Base-by-base conservation (phyloP, 768 basidiomycete genomes). In the Lactarius vividus region DNA sequence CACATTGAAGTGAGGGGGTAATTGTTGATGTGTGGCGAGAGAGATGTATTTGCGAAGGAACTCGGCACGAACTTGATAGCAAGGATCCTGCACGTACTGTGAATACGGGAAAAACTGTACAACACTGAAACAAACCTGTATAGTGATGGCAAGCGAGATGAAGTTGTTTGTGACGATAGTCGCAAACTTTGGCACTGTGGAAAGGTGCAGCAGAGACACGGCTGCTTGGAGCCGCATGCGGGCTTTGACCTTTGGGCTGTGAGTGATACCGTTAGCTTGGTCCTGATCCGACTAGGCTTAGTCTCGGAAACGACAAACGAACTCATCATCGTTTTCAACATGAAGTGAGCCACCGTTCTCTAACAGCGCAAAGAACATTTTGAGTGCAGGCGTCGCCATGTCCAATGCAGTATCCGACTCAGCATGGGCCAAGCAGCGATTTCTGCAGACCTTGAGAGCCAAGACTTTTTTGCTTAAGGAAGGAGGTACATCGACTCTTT, bases 141-240 rank as follows among this genome's bases (percentile, higher is more conserved):
- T 83, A 0, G 84, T 84, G 49, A 93, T 80, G 0, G 89, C 88
- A 33, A 98, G 73, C 68, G 80, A 79, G 44, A 89, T 75, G 71
- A 97, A 95, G 70, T 84, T 82, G 3, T 78, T 77, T 26, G 80
- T 72, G 26, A 96, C 83, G 8, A 81, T 80, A 33, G 79, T 77
- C 11, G 86, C 83, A 74, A 86, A 95, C 3, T 70, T 72, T 40
- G 82, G 77, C 5, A 89, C 79, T 0, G 85, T 82, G 1, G 85
- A 83, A 13, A 99, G 79, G 73, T 94, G 93, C 33, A 97, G 77
- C 56, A 98, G 73, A 4, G 89, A 93, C 4, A 88, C 77, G 0
- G 89, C 89, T 5, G 95, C 93, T 72, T 92, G 88, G 9, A 98
- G 77, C 35, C 96, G 85, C 77, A 98, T 80, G 20, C 94, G 87